Evolutionary conservation across 169 alveolate genomes (phyloP), one percentile per base, ranked within the genome.

Genomic region (Eimeria sp.): DNA sequence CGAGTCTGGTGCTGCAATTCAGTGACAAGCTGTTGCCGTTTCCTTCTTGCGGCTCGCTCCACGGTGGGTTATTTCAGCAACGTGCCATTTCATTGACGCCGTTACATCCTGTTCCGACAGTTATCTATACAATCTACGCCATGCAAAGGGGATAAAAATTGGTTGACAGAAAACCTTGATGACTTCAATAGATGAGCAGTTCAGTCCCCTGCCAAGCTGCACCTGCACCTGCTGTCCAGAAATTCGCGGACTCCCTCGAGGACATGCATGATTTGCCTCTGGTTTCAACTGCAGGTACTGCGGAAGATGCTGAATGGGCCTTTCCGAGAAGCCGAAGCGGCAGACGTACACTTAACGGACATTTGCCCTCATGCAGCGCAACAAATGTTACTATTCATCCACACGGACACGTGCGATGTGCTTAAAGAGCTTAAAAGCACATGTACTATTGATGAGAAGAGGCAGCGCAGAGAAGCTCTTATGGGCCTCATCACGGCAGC

Each of bases 401-500:
- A 92, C 87, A 78, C 76, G 4, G 96, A 92, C 73, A 73, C 83
- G 54, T 92, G 96, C 18, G 78, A 87, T 4, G 43, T 65, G 34
- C 47, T 92, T 61, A 89, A 92, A 47, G 92, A 80, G 40, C 65
- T 87, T 11, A 80, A 43, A 30, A 75, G 70, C 54, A 84, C 61
- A 34, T 51, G 76, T 45, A 54, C 92, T 14, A 9, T 30, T 25
- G 92, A 51, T 27, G 92, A 84, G 76, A 84, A 84, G 76, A 51
- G 30, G 47, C 75, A 84, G 45, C 92, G 92, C 18, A 43, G 76
- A 57, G 89, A 92, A 65, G 92, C 93, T 30, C 75, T 92, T n/a
- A 58, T 92, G 92, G 87, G 51, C 27, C 96, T 92, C 49, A 57
- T 80, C 58, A 51, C 96, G 27, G 96, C 96, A 20, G 96, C 96